Percentiles rank a stretch among this genome's conserved stretches.
Evolutionary conservation across 805 yeast genomes (phyloP).

Genomic region (Saccharomycopsis fermentans): DNA sequence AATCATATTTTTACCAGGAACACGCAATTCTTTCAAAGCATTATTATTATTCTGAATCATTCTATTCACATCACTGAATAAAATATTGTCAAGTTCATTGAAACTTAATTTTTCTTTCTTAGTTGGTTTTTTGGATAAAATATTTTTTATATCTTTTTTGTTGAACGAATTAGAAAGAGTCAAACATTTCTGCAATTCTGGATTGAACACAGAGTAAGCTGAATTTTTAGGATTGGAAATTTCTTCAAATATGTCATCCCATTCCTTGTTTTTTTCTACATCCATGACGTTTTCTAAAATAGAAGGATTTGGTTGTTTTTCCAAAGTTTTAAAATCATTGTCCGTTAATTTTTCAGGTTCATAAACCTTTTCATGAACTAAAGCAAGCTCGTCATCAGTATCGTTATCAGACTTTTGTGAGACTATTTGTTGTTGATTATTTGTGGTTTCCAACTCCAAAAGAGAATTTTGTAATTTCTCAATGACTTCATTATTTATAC

Average conservation of each 20-base stretch:
- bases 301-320: constrained; percentile 20
- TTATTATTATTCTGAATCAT: constrained; percentile 23
- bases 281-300: constrained; percentile 1
- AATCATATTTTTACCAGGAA: constrained; percentile 14
- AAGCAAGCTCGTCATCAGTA: constrained; percentile 22
- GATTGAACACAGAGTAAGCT: constrained; percentile 26
- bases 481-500: background rate
- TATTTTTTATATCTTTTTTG: constrained; percentile 19
- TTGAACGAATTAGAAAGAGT: constrained; percentile 9
- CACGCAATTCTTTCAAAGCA: constrained; percentile 24
- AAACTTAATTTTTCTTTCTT: constrained; percentile 14
- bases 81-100: constrained; percentile 31
- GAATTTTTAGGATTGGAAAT: constrained; percentile 20
- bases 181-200: constrained; percentile 18
- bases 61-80: constrained; percentile 38
- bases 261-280: background rate
- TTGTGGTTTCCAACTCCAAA: constrained; percentile 20
- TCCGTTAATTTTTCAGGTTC: constrained; percentile 52
- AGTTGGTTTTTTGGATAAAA: constrained; percentile 3
- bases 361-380: constrained; percentile 53
- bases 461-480: constrained; percentile 3
- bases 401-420: background rate
- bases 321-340: constrained; percentile 35
- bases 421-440: too few relatives aligned
- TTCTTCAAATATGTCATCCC: constrained; percentile 11